Evolutionary conservation across 371 early-diverging fungal genomes (phyloP), one percentile per base, ranked within the genome.

Genomic region (Apophysomyces trapeziformis): DNA sequence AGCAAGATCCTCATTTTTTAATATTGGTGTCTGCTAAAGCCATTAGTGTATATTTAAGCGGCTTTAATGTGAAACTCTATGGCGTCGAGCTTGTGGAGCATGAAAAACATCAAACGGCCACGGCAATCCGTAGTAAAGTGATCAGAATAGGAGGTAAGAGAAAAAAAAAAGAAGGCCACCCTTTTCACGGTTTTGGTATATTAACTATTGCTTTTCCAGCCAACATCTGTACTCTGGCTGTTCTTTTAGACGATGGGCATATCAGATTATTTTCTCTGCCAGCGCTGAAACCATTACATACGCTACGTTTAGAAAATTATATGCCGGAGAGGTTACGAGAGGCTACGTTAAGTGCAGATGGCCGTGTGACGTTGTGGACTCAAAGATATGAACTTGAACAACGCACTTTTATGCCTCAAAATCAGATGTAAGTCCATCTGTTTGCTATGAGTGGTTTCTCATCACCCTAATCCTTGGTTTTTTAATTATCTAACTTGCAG

Each of bases 291-390:
- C 62, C 21, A 21, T 21, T 50, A 5, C 16, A 21, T 21, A 50
- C 21, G 21, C 8, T 50, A 50, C 18, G 21, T 2, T 21, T 50
- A 9, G 54, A 21, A 35, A 50, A 38, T 5, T 44, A 50, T 26
- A 47, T 16, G 21, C 14, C 62, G 18, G 45, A 66, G 21, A 66
- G 65, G 45, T 56, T 74, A 32, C 14, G 68, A 26, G 79, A 83
- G 43, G 67, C 75, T 35, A 69, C 73, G 8, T 58, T 85, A 16
- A 65, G 74, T 59, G 59, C 58, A 18, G 87, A 87, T 64, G 87
- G 86, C 45, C 74, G 87, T 9, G 63, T 87, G 7, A 68, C 78
- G 26, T 59, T 79, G 37, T 85, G 84, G 73, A 77, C 79, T 26
- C 79, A 77, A 7, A 64, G 72, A 54, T 82, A 66, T 46, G 85